Evolutionary conservation across 345 rosid species (phyloP).

Genomic region (Eutrema japonicum): DNA sequence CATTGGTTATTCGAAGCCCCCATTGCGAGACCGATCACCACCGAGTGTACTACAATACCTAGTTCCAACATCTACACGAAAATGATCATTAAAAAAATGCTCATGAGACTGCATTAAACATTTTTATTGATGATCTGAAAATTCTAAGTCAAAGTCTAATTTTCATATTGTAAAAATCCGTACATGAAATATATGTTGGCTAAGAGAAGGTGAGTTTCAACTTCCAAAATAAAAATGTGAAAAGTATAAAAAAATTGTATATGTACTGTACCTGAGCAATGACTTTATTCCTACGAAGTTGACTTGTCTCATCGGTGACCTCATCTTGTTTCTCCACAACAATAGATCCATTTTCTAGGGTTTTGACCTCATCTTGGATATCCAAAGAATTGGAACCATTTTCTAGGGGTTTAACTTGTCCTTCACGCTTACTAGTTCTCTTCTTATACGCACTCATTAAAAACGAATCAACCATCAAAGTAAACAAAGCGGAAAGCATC

Average conservation of each 20-base stretch:
- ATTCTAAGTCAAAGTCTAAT: neutral
- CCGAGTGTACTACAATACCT: constrained; percentile 39
- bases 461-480: constrained; percentile 47
- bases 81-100: neutral
- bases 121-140: no score
- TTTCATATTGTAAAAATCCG: neutral
- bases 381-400: neutral
- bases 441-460: constrained; percentile 28
- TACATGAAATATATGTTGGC: neutral
- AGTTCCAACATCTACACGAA: constrained; percentile 27
- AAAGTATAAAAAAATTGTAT: no score
- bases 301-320: constrained; percentile 1
- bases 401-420: neutral
- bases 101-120: neutral
- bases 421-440: neutral
- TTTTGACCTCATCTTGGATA: neutral
- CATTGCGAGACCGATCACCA: constrained; percentile 36
- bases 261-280: constrained; percentile 45
- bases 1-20: constrained; percentile 29
- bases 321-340: constrained; percentile 9
- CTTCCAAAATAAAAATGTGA: neutral
- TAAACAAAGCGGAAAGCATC: constrained; percentile 41
- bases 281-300: constrained; percentile 35
- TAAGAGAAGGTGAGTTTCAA: neutral
- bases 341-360: constrained; percentile 32